Evolutionary conservation across 345 rosid genomes (phyloP).

Genomic region (Capsella bursapastoris): DNA sequence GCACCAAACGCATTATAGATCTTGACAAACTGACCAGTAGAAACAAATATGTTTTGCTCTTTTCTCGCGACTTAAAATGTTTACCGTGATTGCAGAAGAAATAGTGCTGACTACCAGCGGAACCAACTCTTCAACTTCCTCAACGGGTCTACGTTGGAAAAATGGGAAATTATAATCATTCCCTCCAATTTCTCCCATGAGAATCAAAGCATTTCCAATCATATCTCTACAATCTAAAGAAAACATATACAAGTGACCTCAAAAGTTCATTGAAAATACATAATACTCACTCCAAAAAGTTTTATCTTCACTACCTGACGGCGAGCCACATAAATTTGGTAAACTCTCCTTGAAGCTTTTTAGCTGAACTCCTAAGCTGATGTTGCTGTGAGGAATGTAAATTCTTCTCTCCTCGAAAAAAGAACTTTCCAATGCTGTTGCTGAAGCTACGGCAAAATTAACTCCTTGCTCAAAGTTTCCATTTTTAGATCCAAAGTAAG

Average conservation of each 20-base stretch:
- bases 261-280: not conserved
- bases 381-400: conserved; percentile 5
- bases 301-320: conserved; percentile 35
- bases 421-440: conserved; percentile 47
- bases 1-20: conserved; percentile 2
- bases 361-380: conserved; percentile 50
- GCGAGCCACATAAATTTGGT: conserved; percentile 45
- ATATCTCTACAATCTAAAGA: conserved; percentile 41
- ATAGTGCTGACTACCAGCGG: conserved; percentile 47
- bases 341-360: conserved; percentile 46
- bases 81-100: conserved; percentile 48
- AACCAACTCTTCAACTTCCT: conserved; percentile 44
- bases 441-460: conserved; percentile 58
- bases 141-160: not conserved
- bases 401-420: conserved; percentile 45
- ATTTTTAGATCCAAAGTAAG: conserved; percentile 43
- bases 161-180: conserved; percentile 52
- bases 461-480: conserved; percentile 47
- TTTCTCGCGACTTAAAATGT: not conserved
- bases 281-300: not conserved
- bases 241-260: conserved; percentile 7
- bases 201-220: conserved; percentile 49
- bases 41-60: not conserved
- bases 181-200: conserved; percentile 69
- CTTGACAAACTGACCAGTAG: not conserved